Evolutionary conservation across 768 basidiomycete species (phyloP), one percentile per base, ranked within the genome.

Genomic region (Gautieria morchelliformis): DNA sequence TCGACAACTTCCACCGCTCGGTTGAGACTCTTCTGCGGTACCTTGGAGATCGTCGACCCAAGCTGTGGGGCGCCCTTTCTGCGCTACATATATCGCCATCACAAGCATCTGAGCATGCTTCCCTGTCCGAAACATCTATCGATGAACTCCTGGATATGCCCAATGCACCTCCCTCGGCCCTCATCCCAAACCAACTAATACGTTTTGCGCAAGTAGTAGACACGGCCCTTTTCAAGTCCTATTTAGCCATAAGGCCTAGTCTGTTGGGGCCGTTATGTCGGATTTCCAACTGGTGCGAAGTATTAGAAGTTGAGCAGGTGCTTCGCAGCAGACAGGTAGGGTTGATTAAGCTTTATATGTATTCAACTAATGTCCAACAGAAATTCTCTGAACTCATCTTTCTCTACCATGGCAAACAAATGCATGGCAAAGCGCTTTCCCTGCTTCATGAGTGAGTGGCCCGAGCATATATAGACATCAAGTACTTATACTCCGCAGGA

Each of bases 241-340:
- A 95, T 68, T 72, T 98, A 20, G 77, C 90, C 20, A 85, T 87
- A 42, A 76, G 87, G 45, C 92, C 95, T 0, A 80, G 78, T 12
- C 72, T 99, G 57, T 72, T 98, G 10, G 92, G 90, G 0, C 83
- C 90, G 32, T 70, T 97, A 51, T 98, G 95, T 69, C 80, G 95
- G 44, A 74, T 95, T 24, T 81, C 90, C 2, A 98, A 96, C 69
- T 99, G 93, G 93, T 98, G 95, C 69, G 96, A 97, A 66, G 93
- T 98, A 1, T 83, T 83, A 5, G 89, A 94, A 64, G 90, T 94
- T 1, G 93, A 99, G 67, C 92, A 89, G 66, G 81, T 92, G 59
- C 71, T 99, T 53, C 78, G 82, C 58, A 81, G 80, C 30, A 80
- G 87, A 37, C 85, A 87, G 81, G 94, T 91, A 49, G 19, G 20